Evolutionary conservation across 2,329 filamentous ascomycete species (phyloP).

Genomic region (Teratosphaeriaceae sp.): DNA sequence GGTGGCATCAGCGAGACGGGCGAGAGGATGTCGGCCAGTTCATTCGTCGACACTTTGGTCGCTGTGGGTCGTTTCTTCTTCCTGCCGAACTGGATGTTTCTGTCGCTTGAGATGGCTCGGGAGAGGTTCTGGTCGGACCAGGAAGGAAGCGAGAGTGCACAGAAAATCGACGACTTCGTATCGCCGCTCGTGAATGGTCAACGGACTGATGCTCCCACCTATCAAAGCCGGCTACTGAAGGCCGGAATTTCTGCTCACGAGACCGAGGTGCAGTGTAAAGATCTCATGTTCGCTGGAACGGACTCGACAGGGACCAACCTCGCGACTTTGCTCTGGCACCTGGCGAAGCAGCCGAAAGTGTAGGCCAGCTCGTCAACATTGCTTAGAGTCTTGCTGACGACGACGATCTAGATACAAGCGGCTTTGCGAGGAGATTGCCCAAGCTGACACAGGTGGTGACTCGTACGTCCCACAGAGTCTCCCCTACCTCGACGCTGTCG

Average conservation of each 20-base stretch:
- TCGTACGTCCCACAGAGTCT: conserved; percentile 30
- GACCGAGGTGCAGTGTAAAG: conserved; percentile 46
- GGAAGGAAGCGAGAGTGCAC: conserved; percentile 30
- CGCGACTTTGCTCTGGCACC: conserved; percentile 41
- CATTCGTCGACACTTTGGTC: conserved; percentile 50
- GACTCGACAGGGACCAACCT: conserved; percentile 49
- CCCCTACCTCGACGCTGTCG: conserved; percentile 42
- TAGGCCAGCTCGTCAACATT: conserved; percentile 16
- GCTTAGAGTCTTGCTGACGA: not conserved
- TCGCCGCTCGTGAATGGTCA: conserved; percentile 33
- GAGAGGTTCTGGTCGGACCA: conserved; percentile 31
- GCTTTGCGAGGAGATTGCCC: conserved; percentile 31
- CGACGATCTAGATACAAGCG: conserved; percentile 23
- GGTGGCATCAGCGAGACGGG: conserved; percentile 38
- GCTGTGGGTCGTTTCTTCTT: conserved; percentile 51
- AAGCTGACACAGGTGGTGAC: conserved; percentile 17
- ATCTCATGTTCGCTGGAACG: conserved; percentile 50
- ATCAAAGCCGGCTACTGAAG: conserved; percentile 43
- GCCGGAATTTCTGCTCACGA: conserved; percentile 39
- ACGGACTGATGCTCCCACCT: conserved; percentile 34
- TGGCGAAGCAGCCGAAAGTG: conserved; percentile 38
- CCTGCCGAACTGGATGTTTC: conserved; percentile 39
- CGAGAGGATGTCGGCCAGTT: conserved; percentile 35
- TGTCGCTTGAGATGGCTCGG: conserved; percentile 32
- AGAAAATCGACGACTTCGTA: conserved; percentile 39